Base-by-base conservation (phyloP, 192 early-diverging fungal genomes). In the Entomortierella lignicola region DNA sequence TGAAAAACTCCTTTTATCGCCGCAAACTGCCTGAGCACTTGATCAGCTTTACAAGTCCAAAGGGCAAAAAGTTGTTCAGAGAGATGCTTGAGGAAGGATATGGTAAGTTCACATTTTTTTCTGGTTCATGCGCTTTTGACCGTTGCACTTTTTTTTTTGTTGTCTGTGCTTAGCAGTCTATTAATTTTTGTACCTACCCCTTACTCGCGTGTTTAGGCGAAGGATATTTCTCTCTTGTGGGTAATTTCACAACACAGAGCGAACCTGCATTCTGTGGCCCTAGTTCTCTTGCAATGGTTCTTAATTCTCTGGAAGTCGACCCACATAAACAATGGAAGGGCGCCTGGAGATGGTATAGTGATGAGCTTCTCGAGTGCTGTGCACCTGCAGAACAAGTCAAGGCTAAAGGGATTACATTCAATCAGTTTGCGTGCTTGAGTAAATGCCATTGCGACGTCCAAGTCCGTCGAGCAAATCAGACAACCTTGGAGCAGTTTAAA, bases 241-340 rank as follows among this genome's bases (percentile, higher is more conserved):
- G 93, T 15, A 95, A 96, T 77, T 96, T 97, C 71, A 94, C 94
- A 17, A 94, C 91, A 51, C 97, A 98, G 85, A 92, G 90, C 34
- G 95, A 97, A 63, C 95, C 95, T 0, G 93, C 91, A 21, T 93
- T 75, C 41, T 98, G 97, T 82, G 97, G 95, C 1, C 91, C 94
- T 7, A 92, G 94, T 71, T 95, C 94, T 27, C 81, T 97, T 64
- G 92, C 95, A 54, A 97, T 97, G 91, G 95, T 98, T 2, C 85
- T 98, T 12, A 98, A 98, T 71, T 94, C 97, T 7, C 85, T 98
- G 34, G 92, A 94, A 63, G 94, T 98, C 13, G 95, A 97, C 72
- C 95, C 95, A 1, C 85, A 91, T 20, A 83, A 89, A 43, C 84
- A 85, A 18, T 98, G 97, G 97, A 97, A 97, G 81, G 97, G 97